Base-by-base conservation (phyloP, 129 eudicot species). In the Solidago caesia region DNA sequence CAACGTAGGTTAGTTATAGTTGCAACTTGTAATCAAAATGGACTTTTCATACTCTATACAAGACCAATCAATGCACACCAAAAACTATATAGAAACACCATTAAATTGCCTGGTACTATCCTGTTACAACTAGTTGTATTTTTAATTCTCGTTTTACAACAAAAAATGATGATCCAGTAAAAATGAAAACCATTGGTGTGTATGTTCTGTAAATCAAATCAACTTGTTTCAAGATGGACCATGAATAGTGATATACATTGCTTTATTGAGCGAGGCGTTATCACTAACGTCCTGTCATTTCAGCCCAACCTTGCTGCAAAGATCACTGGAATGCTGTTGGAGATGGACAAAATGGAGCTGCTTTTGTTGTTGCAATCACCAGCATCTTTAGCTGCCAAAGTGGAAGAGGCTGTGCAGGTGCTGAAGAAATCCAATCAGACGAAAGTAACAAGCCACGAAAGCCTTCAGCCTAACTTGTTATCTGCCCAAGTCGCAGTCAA, bases 281-380 rank as follows among this genome's bases (percentile, higher is more conserved):
- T 48, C 21, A 56, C 61, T 56, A 1, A 16, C 52, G 33, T 73
- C 11, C 44, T 65, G 7, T 26, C 6, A 15, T 77, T 78, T 85
- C 87, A 92, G 98, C 96, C 96, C 45, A 95, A 92, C 59, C 85
- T 84, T 44, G 96, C 86, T 55, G 89, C 85, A 70, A 92, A 92
- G 88, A 86, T 92, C 26, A 92, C 98, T 1, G 98, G 98, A 57
- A 92, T 92, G 98, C 76, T 92, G 41, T 52, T 92, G 83, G 98
- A 92, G 82, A 92, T 92, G 98, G 96, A 92, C 85, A 89, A 88
- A 72, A 66, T 89, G 4, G 96, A 92, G 64, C 72, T 92, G 64
- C 81, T 92, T 43, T 67, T 88, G 61, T 71, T 92, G 9, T 73
- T 89, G 77, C 92, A 92, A 79, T 89, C 98, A 73, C 90, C 90